phyloP scores from a whole-genome alignment of 1,139 yeast genomes.

The Candida pseudoviswanathii region DNA sequence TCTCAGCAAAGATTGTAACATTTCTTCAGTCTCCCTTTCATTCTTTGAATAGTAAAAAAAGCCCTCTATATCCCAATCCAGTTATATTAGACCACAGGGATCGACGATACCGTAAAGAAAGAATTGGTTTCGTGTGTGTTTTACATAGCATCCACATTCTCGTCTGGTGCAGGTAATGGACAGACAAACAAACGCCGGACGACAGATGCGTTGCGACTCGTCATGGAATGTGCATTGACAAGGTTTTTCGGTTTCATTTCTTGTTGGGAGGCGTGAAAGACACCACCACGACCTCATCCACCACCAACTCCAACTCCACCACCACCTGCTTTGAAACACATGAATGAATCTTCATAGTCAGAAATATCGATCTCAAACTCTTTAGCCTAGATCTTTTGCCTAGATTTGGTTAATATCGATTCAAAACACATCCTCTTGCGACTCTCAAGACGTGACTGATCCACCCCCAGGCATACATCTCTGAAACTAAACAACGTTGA shows the following conservation, averaged over 20 bases:
- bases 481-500: too few relatives aligned
- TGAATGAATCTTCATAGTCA: not conserved
- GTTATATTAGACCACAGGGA: not conserved
- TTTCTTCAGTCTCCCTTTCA: not conserved
- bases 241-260: too few relatives aligned
- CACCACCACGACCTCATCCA: too few relatives aligned
- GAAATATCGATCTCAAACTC: not conserved
- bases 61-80: not conserved
- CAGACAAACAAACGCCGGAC: not conserved
- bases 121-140: too few relatives aligned
- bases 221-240: not conserved
- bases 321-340: not conserved
- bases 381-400: not conserved
- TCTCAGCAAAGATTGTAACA: not conserved
- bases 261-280: too few relatives aligned
- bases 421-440: too few relatives aligned
- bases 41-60: not conserved
- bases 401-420: not conserved
- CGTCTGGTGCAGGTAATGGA: not conserved
- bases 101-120: too few relatives aligned
- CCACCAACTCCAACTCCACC: too few relatives aligned
- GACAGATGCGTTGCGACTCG: not conserved
- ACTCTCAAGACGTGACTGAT: too few relatives aligned
- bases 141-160: too few relatives aligned
- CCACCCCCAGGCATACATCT: too few relatives aligned